phyloP scores from a whole-genome alignment of 331 rosid species.

The Malus hybrid region DNA sequence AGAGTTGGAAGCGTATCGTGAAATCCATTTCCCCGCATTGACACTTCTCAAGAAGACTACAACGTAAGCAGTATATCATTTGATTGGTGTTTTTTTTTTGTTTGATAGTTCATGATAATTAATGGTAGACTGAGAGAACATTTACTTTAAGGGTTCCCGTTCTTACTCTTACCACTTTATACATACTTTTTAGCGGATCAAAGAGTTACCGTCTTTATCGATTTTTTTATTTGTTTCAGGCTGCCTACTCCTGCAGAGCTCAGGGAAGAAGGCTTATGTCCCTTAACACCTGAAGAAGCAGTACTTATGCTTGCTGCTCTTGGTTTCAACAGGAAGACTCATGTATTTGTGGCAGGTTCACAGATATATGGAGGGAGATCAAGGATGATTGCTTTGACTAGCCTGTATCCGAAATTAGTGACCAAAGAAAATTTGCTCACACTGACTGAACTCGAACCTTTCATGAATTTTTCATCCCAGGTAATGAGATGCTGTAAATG shows the following conservation, averaged over 20 bases:
- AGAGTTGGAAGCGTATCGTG: conserved; percentile 84
- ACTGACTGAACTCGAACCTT: conserved; percentile 58
- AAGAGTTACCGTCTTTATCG: neutral
- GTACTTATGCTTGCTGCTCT: conserved; percentile 95
- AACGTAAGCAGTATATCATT: conserved; percentile 40
- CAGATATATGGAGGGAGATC: conserved; percentile 81
- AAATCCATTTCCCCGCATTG: conserved; percentile 87
- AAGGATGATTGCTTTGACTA: conserved; percentile 71
- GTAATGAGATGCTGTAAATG: conserved; percentile 28
- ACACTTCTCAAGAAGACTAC: conserved; percentile 54
- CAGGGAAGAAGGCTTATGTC: conserved; percentile 87
- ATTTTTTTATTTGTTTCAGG: conserved; percentile 34
- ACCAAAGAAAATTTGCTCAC: conserved; percentile 93
- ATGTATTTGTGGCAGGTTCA: conserved; percentile 83
- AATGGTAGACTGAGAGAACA: neutral
- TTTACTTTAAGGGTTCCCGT: neutral
- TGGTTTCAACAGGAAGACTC: conserved; percentile 86
- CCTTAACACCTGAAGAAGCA: conserved; percentile 90
- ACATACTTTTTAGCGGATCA: neutral
- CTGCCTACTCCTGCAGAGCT: conserved; percentile 78
- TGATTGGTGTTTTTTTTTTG: neutral
- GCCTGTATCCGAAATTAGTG: conserved; percentile 82
- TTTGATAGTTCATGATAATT: neutral
- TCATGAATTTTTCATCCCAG: conserved; percentile 89
- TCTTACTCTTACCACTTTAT: neutral